Evolutionary conservation across 331 rosid species (phyloP).

Genomic region (Dryas integrifolia): DNA sequence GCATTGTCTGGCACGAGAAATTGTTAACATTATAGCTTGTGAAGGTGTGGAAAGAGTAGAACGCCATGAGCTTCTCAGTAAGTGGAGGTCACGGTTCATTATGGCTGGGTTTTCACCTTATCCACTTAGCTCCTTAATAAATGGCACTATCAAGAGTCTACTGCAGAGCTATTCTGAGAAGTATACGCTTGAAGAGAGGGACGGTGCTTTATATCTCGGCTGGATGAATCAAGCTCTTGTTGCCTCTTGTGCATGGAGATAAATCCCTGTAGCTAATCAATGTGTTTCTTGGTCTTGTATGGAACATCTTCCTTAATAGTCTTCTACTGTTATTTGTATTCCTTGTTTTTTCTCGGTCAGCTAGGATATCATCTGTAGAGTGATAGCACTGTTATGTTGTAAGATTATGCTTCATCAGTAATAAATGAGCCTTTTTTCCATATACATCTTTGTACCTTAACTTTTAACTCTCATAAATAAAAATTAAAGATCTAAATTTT

Average conservation of each 20-base stretch:
- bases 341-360: neutral
- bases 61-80: conserved; percentile 65
- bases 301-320: neutral
- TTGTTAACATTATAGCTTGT: conserved; percentile 80
- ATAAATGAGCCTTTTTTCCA: neutral
- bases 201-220: conserved; percentile 66
- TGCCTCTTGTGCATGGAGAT: conserved; percentile 74
- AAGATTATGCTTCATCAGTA: neutral
- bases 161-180: conserved; percentile 59
- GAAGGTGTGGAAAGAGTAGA: conserved; percentile 86
- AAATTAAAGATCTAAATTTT: neutral
- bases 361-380: neutral
- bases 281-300: conserved; percentile 8
- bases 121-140: conserved; percentile 61
- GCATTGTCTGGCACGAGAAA: conserved; percentile 78
- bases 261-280: conserved; percentile 24
- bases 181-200: conserved; percentile 71
- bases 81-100: conserved; percentile 64
- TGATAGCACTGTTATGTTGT: neutral
- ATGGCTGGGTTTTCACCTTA: conserved; percentile 75
- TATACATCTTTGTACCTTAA: neutral
- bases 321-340: neutral
- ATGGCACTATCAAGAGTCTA: conserved; percentile 55
- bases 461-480: neutral
- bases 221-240: conserved; percentile 64